Evolutionary conservation across 176 grass and related monocot genomes (phyloP).

Genomic region (Hsuehochloa calcarea): DNA sequence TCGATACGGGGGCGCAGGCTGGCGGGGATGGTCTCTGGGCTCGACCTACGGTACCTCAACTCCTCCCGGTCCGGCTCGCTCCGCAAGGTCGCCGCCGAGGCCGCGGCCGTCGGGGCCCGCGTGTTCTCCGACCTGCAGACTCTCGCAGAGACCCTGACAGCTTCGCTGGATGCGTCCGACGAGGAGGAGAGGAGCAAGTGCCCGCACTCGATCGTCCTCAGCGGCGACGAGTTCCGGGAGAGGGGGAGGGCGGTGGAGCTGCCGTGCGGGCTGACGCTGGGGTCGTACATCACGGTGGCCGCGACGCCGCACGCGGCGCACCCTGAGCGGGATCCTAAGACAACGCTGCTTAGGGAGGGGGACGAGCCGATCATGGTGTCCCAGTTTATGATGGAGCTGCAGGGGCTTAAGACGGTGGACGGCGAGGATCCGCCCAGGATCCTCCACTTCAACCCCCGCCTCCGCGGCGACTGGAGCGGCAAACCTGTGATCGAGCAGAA

Average conservation of each 20-base stretch:
- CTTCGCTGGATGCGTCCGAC: not conserved
- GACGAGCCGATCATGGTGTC: constrained; percentile 85
- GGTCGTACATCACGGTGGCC: constrained; percentile 78
- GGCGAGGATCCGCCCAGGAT: constrained; percentile 96
- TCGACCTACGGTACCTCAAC: constrained; percentile 62
- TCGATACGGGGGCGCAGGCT: not conserved
- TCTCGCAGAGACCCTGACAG: not conserved
- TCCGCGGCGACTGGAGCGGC: constrained; percentile 90
- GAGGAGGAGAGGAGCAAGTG: constrained; percentile 53
- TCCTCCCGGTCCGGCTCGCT: constrained; percentile 48
- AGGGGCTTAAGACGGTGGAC: constrained; percentile 80
- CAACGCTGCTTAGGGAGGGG: constrained; percentile 62
- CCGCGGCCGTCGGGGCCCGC: constrained; percentile 52
- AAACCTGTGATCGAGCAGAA: constrained; percentile 96
- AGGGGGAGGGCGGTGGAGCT: constrained; percentile 65
- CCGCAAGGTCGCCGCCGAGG: constrained; percentile 62
- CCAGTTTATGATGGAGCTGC: constrained; percentile 99
- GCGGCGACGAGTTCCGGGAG: constrained; percentile 49
- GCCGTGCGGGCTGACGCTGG: constrained; percentile 91
- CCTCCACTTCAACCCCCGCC: constrained; percentile 90
- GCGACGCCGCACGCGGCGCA: constrained; percentile 67
- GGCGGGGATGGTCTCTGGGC: constrained; percentile 51
- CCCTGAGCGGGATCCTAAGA: constrained; percentile 75
- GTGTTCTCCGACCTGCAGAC: constrained; percentile 52
- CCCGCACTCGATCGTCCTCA: constrained; percentile 78